Base-by-base conservation (phyloP, 73 alveolate genomes). In the Paramecium biaurelia region DNA sequence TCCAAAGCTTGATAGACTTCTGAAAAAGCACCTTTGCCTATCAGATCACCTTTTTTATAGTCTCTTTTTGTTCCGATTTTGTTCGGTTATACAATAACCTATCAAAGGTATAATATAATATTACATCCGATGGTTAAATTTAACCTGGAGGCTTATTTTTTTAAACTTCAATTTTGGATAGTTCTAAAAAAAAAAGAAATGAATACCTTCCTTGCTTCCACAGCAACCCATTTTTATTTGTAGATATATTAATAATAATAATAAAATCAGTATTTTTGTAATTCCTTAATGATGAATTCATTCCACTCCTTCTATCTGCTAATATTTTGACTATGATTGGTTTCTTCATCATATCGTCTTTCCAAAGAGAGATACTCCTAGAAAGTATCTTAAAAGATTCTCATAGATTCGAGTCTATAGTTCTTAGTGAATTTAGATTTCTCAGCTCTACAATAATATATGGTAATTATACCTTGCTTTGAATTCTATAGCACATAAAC, bases 1-100 rank as follows among this genome's bases (percentile, higher is more conserved):
- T 97, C 96, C 41, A 98, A 84, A 41, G 98, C 97, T 94, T 93
- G 47, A 68, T 93, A 95, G 14, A 95, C 98, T 82, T 93, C 85
- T 1, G 96, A 95, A 85, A 89, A 95, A 10, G 96, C 96, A 2
- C 98, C 98, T 41, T 67, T 85, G 12, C 94, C 98, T 15, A 95
- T 63, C 4, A 93, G 41, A 2, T 93, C 95, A 21, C 98, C 96
- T 37, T 92, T 86, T 42, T 43, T 89, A 34, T 85, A 89, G 56
- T 89, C 90, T 79, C 90, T 79, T 53, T 53, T 53, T 53, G 68
- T 18, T 53, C 34, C 32, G 18, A 23, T 4, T 53, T 15, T 18
- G 30, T 15, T 53, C 14, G 26, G 32, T 21, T 53, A 53, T 53
- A n/a, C 26, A 53, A 53, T 23, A 20, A 53, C 68, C 68, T 53